Percentiles rank a stretch among this genome's conserved stretches.
Conservation (phyloP, 2,329 filamentous ascomycete species). For the Trichophaea hybrida region DNA sequence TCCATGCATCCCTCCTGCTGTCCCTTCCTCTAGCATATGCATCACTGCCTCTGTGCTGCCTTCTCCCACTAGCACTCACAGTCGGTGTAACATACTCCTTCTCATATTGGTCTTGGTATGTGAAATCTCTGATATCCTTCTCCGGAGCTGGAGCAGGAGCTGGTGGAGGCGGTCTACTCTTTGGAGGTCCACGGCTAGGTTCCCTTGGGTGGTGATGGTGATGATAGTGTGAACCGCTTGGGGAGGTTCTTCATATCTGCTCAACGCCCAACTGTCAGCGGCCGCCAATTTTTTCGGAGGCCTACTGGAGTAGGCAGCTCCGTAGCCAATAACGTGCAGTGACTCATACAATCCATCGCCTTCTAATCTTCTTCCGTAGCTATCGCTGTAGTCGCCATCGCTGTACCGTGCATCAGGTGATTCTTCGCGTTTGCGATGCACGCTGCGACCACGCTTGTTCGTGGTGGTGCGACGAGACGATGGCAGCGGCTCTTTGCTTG, state of each 20-base stretch:
- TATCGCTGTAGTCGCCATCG: not conserved
- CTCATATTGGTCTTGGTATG: constrained; percentile 4
- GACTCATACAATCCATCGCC: constrained; percentile 6
- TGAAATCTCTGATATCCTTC: constrained; percentile 4
- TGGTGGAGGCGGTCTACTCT: not conserved
- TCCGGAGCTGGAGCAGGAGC: not conserved
- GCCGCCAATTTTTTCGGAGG: not conserved
- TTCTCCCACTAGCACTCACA: not conserved
- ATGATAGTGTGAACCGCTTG: not conserved
- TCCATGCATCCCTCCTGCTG: not conserved
- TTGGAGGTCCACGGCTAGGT: not conserved
- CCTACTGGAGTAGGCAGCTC: not conserved
- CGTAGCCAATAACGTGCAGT: not conserved
- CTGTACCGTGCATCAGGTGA: not conserved
- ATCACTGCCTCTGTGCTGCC: not conserved
- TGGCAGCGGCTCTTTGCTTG: not conserved
- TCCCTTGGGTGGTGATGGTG: not conserved
- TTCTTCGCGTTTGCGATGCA: not conserved
- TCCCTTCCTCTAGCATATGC: not conserved
- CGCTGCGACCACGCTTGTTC: constrained; percentile 2
- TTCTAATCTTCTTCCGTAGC: not conserved
- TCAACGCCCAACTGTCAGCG: not conserved
- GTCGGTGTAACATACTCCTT: not conserved
- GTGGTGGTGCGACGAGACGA: not conserved
- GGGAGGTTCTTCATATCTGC: constrained; percentile 5